phyloP scores from a whole-genome alignment of 805 yeast genomes.

The Pichia scutulata region DNA sequence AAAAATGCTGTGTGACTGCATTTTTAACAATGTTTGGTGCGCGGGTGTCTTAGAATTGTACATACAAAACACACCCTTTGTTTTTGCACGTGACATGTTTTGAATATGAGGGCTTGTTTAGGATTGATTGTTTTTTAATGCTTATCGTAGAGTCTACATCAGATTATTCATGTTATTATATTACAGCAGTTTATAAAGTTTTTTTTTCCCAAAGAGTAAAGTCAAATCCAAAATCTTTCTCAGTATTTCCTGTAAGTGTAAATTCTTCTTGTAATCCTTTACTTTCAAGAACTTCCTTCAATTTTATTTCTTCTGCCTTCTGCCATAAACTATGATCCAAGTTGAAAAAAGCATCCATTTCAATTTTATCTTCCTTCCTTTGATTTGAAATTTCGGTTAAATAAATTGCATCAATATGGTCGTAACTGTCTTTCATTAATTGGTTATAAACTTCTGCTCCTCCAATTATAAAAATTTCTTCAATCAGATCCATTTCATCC shows the following conservation, averaged over 20 bases:
- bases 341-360: conserved; percentile 67
- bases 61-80: background rate
- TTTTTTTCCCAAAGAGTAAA: conserved; percentile 51
- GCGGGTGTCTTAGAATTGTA: no score
- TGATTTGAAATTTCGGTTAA: conserved; percentile 56
- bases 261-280: conserved; percentile 26
- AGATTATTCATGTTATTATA: no score
- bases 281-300: conserved; percentile 34
- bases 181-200: background rate
- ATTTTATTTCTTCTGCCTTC: conserved; percentile 27
- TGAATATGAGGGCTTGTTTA: no score
- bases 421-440: conserved; percentile 21
- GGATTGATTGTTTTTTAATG: no score
- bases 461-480: conserved; percentile 76
- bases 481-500: conserved; percentile 30
- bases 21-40: conserved; percentile 4
- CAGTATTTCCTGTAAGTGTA: conserved; percentile 25
- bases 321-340: conserved; percentile 32
- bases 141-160: no score
- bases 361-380: conserved; percentile 26
- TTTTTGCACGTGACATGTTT: conserved; percentile 4
- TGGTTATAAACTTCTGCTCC: conserved; percentile 82
- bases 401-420: conserved; percentile 45
- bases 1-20: background rate
- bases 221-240: conserved; percentile 42